Evolutionary conservation across 331 rosid genomes (phyloP), one percentile per base, ranked within the genome.

Genomic region (Malus hybrid): DNA sequence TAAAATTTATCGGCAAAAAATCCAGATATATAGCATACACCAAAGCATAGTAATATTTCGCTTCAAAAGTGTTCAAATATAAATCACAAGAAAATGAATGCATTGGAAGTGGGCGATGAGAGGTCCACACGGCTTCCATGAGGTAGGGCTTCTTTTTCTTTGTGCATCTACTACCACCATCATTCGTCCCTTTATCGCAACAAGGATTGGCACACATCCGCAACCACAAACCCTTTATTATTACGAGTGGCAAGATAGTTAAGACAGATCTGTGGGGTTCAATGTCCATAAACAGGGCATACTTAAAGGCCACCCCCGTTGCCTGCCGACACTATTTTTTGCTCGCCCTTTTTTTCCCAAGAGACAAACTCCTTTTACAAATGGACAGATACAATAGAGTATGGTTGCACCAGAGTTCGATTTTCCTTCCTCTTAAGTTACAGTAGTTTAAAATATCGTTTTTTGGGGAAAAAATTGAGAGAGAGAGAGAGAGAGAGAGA

Each of bases 311-410:
- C 22, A 63, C 31, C 62, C 69, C 48, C 28, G n/a, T 67, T 79
- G 52, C 83, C 87, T 79, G 85, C 89, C 91, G 91, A 88, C 91
- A 88, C 81, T 60, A 65, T 72, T 68, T 79, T 74, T 62, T 24
- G 33, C 20, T 5, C 0, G 19, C 55, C 34, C 2, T 24, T 15
- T 42, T 61, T 16, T 44, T 62, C 6, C 59, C 22, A 36, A 24
- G 42, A 5, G 57, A 36, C 6, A 18, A 39, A 42, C 48, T 42
- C 48, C 48, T 10, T 10, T 42, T 42, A 42, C 48, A 42, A 42
- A 42, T 42, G 48, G 48, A 42, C 5, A 42, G 3, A 42, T 42
- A 3, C 48, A 42, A 42, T 10, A 42, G 48, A 42, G 48, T 10
- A 4, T 42, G 48, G 48, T 42, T 42, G 48, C 5, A 42, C 48